Evolutionary conservation across 495 filamentous ascomycete species (phyloP).

Genomic region (Neurospora terricola): DNA sequence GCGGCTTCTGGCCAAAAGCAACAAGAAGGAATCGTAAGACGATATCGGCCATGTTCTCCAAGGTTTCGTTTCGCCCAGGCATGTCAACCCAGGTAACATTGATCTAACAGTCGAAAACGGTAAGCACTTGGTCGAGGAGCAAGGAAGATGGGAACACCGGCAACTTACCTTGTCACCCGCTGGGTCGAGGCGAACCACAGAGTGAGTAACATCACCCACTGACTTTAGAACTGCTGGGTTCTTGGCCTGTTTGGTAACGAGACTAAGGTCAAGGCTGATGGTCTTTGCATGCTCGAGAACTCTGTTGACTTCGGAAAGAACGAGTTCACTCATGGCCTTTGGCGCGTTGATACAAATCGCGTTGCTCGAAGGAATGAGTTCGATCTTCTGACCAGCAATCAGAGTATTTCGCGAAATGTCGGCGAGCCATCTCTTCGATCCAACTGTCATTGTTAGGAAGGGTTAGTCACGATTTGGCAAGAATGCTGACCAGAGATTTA

Average conservation of each 20-base stretch:
- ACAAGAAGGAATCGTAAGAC: constrained; percentile 34
- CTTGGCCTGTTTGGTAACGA: constrained; percentile 13
- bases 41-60: constrained; percentile 26
- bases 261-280: constrained; percentile 4
- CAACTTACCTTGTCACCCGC: constrained; percentile 14
- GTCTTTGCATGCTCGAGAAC: constrained; percentile 17
- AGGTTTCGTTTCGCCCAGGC: constrained; percentile 5
- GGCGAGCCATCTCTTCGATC: constrained; percentile 22
- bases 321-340: constrained; percentile 17
- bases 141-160: constrained; percentile 3
- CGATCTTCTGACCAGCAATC: constrained; percentile 25
- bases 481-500: background rate
- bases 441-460: constrained; percentile 15
- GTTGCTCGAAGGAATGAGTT: constrained; percentile 13
- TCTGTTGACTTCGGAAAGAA: constrained; percentile 30
- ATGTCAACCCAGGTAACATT: constrained; percentile 31
- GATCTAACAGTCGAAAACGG: constrained; percentile 11
- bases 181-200: constrained; percentile 19
- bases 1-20: constrained; percentile 19
- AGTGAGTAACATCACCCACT: constrained; percentile 33
- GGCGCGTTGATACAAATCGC: constrained; percentile 26
- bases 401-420: constrained; percentile 17
- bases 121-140: background rate
- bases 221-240: constrained; percentile 23
- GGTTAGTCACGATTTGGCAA: background rate